Percentiles rank a stretch among this genome's conserved stretches.
These are phyloP conservation scores for Cercospora sp. DNA, from an alignment of 2,329 filamentous ascomycete species.

Conservation along the genomic window DNA sequence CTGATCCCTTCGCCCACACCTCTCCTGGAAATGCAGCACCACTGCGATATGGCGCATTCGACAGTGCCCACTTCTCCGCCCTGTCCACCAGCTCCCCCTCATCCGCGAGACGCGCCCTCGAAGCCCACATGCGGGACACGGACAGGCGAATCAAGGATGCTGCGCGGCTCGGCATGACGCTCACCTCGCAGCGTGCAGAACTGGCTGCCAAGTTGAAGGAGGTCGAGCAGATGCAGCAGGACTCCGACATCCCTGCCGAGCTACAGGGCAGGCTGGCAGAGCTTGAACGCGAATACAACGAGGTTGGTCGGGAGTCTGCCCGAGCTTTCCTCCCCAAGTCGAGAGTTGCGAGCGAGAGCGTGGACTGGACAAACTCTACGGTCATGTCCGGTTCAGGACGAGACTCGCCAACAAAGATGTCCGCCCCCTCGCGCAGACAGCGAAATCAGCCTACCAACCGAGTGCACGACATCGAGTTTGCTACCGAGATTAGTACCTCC, in stretches of 20 bases:
- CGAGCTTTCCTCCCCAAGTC: slow-evolving; percentile 83
- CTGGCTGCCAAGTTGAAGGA: slow-evolving; percentile 80
- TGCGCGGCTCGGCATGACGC: slow-evolving; percentile 80
- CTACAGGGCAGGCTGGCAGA: slow-evolving; percentile 79
- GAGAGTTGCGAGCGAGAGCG: slow-evolving; percentile 29
- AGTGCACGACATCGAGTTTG: slow-evolving; percentile 95
- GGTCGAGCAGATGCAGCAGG: slow-evolving; percentile 71
- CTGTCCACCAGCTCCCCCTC: slow-evolving; percentile 76
- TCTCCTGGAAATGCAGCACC: slow-evolving; percentile 39
- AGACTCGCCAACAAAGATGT: slow-evolving; percentile 84
- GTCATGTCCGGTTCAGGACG: slow-evolving; percentile 79
- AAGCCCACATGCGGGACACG: slow-evolving; percentile 90
- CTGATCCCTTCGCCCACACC: slow-evolving; percentile 49
- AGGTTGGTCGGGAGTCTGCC: slow-evolving; percentile 85
- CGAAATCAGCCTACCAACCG: slow-evolving; percentile 86
- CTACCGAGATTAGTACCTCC: slow-evolving; percentile 95
- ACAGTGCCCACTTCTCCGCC: slow-evolving; percentile 72
- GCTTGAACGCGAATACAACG: slow-evolving; percentile 92
- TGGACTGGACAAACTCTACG: slow-evolving; percentile 38
- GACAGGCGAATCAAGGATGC: slow-evolving; percentile 89
- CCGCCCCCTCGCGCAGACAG: slow-evolving; percentile 75
- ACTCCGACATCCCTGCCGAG: slow-evolving; percentile 72
- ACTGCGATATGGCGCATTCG: slow-evolving; percentile 80
- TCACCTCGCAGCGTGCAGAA: slow-evolving; percentile 84
- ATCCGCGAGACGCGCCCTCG: slow-evolving; percentile 83